Base-by-base conservation (phyloP, 805 yeast species). In the Yamadazyma olivae region DNA sequence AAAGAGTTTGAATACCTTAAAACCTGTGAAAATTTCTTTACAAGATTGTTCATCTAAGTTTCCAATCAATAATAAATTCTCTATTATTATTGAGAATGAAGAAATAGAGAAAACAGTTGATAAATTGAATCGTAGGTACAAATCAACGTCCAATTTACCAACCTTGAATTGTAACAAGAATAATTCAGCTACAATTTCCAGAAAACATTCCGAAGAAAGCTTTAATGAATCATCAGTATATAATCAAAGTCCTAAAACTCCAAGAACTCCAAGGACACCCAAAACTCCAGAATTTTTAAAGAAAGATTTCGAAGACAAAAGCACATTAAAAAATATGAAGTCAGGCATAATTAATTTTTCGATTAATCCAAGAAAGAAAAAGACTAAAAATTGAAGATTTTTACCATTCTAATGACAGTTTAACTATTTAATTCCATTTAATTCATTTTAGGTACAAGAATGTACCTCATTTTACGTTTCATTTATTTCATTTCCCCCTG, bases 281-380 rank as follows among this genome's bases (percentile, higher is more conserved):
- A 29, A 12, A 13, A 19, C 13, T 6, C 22, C 19, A 13, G 19
- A 13, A 16, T 27, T 36, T 21, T 27, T 18, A 14, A 36, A 36
- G 19, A 32, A 36, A 7, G 23, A 20, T 7, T 20, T 20, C 23
- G 23, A 20, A 24, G n/a, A n/a, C n/a, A 24, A 20, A 20, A 10
- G 9, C 10, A 10, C 23, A 7, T 7, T 46, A 18, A 52, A 50
- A 33, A 50, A 45, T 38, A 54, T 60, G 57, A 51, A 56, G 40
- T 48, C 59, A 3, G 64, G 67, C 1, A 50, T 61, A 29, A 44
- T 45, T 21, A 56, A 56, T 33, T 57, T 57, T 38, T 49, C 47
- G 33, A 33, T 49, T 18, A 31, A 14, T 7, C 19, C 27, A 9
- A 24, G n/a, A 24, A 24, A 24, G 27, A 21, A 21, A 21, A 21